Conservation (phyloP, 352 stramenopile genomes). For the Thalassiosira livingstoniorum region DNA sequence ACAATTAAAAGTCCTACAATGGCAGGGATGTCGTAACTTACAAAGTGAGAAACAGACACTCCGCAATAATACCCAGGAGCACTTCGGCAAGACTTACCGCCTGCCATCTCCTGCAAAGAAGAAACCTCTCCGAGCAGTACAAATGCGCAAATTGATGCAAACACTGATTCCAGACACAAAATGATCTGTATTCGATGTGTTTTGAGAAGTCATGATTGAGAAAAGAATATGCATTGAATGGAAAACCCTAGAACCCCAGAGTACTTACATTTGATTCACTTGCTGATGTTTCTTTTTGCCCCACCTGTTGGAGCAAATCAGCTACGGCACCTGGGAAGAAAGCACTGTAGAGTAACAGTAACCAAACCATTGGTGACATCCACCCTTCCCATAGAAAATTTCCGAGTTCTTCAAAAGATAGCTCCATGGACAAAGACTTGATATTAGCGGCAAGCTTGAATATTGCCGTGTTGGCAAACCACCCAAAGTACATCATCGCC, state of each 20-base stretch:
- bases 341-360: conserved; percentile 62
- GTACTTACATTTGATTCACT: conserved; percentile 76
- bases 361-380: conserved; percentile 47
- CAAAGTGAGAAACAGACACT: too few species aligned
- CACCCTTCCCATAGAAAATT: conserved; percentile 56
- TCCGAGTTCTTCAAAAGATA: conserved; percentile 13
- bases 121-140: conserved; percentile 63
- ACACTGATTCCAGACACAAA: conserved; percentile 68
- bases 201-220: too few species aligned
- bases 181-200: too few species aligned
- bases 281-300: conserved; percentile 59
- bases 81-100: too few species aligned
- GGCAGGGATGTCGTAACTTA: too few species aligned
- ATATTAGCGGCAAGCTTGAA: conserved; percentile 27
- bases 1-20: conserved; percentile 68
- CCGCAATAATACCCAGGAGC: too few species aligned
- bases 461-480: conserved; percentile 40
- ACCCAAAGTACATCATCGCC: conserved; percentile 65
- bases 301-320: conserved; percentile 72
- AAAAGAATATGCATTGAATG: too few species aligned
- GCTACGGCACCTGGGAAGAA: conserved; percentile 64
- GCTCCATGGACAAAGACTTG: background rate
- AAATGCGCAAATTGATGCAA: conserved; percentile 63
- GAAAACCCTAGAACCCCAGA: too few species aligned
- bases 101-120: conserved; percentile 55